Evolutionary conservation across 768 basidiomycete species (phyloP).

Genomic region (Pluteus cervinus): DNA sequence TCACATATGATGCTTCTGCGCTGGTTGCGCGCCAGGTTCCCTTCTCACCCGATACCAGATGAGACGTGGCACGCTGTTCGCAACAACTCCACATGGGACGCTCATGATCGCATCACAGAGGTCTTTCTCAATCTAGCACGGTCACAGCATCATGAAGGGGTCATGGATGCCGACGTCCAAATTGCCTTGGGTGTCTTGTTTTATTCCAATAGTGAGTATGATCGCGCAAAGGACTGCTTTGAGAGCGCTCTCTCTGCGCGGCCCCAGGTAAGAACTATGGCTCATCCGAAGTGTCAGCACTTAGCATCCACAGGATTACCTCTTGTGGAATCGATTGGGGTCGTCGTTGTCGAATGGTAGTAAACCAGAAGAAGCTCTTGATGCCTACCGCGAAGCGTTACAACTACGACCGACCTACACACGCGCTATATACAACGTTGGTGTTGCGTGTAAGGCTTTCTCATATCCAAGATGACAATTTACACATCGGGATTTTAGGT

Average conservation of each 20-base stretch:
- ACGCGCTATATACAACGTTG: conserved; percentile 95
- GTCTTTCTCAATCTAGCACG: conserved; percentile 80
- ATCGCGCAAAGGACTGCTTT: conserved; percentile 91
- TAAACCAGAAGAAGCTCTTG: conserved; percentile 89
- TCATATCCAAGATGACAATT: conserved; percentile 3
- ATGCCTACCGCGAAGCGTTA: conserved; percentile 86
- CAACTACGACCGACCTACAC: conserved; percentile 92
- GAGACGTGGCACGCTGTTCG: conserved; percentile 49
- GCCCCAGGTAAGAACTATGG: conserved; percentile 42
- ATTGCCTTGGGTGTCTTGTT: conserved; percentile 89
- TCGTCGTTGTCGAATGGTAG: conserved; percentile 93
- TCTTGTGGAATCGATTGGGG: conserved; percentile 93
- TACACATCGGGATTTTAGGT: conserved; percentile 39
- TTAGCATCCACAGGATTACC: conserved; percentile 61
- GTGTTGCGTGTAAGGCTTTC: conserved; percentile 80
- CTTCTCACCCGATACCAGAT: conserved; percentile 45
- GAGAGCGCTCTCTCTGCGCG: conserved; percentile 75
- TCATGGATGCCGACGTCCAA: conserved; percentile 87
- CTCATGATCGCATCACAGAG: conserved; percentile 74
- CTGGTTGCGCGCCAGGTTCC: conserved; percentile 72
- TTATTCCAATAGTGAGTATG: conserved; percentile 84
- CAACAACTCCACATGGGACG: conserved; percentile 70
- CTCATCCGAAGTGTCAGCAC: neutral
- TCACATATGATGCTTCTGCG: conserved; percentile 82
- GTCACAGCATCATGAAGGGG: conserved; percentile 65